Evolutionary conservation across 1,284 basidiomycete species (phyloP).

Genomic region (Moesziomyces sp.): DNA sequence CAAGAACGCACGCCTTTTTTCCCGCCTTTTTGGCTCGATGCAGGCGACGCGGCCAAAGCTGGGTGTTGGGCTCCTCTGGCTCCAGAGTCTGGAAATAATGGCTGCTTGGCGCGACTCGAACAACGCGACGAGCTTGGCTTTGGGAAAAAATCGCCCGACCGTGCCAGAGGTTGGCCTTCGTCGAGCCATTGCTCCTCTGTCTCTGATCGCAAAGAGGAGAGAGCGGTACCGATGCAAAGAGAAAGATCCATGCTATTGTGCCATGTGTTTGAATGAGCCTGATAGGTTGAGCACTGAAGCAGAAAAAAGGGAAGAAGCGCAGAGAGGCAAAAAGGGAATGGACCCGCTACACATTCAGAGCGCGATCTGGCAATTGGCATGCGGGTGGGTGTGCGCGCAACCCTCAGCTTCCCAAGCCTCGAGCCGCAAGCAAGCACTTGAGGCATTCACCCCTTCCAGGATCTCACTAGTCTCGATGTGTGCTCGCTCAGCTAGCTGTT

Average conservation of each 20-base stretch:
- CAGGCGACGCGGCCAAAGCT: too few relatives aligned
- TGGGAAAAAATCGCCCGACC: not conserved
- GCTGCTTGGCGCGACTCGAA: too few relatives aligned
- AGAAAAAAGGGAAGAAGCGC: not conserved
- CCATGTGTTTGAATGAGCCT: not conserved
- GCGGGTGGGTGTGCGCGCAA: slow-evolving; percentile 16
- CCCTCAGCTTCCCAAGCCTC: slow-evolving; percentile 3
- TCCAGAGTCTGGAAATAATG: too few relatives aligned
- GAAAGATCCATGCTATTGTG: not conserved
- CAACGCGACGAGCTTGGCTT: too few relatives aligned
- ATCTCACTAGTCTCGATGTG: not conserved
- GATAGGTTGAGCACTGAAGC: too few relatives aligned
- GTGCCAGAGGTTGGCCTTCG: slow-evolving; percentile 33
- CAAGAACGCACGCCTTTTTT: too few relatives aligned
- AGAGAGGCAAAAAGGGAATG: not conserved
- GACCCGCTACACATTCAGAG: slow-evolving; percentile 7
- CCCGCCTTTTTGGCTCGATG: too few relatives aligned
- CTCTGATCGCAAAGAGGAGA: not conserved
- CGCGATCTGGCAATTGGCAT: slow-evolving; percentile 28
- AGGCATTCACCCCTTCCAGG: not conserved
- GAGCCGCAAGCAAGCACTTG: not conserved
- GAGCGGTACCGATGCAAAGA: not conserved
- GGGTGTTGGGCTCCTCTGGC: too few relatives aligned
- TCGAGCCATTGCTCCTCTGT: not conserved
- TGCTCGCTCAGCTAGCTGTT: too few relatives aligned